These are phyloP conservation scores for Zoysia matrella DNA, from an alignment of 202 grass and related monocot genomes.

Conservation along the genomic window DNA sequence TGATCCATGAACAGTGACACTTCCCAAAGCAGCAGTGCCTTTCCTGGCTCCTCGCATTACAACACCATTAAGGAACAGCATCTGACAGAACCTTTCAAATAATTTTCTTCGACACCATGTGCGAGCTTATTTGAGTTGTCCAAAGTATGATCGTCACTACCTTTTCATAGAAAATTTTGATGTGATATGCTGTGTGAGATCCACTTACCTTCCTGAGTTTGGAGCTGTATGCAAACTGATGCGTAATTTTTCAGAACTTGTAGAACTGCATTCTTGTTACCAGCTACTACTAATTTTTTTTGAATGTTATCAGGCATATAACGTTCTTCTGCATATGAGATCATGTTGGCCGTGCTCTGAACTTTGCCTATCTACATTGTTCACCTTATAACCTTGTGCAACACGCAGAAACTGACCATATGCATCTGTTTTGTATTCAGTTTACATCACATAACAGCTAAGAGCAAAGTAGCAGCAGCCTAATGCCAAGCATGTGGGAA, in stretches of 20 bases:
- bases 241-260: neutral
- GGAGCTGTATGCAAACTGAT: neutral
- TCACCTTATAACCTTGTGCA: too few species aligned
- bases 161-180: neutral
- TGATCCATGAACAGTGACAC: conserved; percentile 15
- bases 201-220: neutral
- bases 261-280: too few species aligned
- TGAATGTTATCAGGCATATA: too few species aligned
- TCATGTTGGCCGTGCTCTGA: too few species aligned
- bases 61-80: conserved; percentile 25
- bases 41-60: conserved; percentile 7
- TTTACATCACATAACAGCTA: neutral
- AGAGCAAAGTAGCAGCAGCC: neutral
- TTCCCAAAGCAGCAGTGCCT: conserved; percentile 10
- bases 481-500: conserved; percentile 40
- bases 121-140: conserved; percentile 36
- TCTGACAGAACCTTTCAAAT: conserved; percentile 8
- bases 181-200: neutral
- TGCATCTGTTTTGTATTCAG: conserved; percentile 2
- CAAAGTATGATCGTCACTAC: neutral
- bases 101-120: conserved; percentile 8
- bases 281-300: neutral
- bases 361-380: too few species aligned
- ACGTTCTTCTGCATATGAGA: too few species aligned
- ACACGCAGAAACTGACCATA: neutral